Evolutionary conservation across 2,329 filamentous ascomycete species (phyloP).

Genomic region (Penicillium sp.): DNA sequence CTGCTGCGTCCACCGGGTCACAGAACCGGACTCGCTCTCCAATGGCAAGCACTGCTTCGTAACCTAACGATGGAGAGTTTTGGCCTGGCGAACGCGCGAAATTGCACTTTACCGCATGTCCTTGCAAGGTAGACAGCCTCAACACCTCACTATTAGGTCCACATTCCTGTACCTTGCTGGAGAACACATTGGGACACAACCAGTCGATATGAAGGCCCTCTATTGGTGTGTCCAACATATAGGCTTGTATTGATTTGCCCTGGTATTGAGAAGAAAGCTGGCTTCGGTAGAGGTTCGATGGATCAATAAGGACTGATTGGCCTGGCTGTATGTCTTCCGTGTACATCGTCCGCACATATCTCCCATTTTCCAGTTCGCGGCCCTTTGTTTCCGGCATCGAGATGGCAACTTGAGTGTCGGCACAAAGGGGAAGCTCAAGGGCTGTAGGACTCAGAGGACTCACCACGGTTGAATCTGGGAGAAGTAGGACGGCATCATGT

Average conservation of each 20-base stretch:
- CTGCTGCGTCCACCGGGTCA: conserved; percentile 55
- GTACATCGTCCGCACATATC: conserved; percentile 17
- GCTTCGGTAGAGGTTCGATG: conserved; percentile 56
- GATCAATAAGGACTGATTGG: conserved; percentile 57
- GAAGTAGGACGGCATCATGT: conserved; percentile 56
- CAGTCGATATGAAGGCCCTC: conserved; percentile 56
- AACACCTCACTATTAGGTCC: conserved; percentile 20
- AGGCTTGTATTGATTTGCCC: conserved; percentile 57
- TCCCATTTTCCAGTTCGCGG: conserved; percentile 9
- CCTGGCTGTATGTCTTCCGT: conserved; percentile 28
- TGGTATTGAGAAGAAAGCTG: conserved; percentile 59
- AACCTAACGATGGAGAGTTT: conserved; percentile 9
- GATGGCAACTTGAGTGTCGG: conserved; percentile 28
- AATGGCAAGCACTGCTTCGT: conserved; percentile 43
- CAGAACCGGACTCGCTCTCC: conserved; percentile 61
- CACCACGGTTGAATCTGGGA: conserved; percentile 60
- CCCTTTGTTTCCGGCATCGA: conserved; percentile 1
- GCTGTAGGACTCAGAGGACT: conserved; percentile 54
- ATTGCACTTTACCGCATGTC: conserved; percentile 30
- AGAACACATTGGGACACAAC: conserved; percentile 52
- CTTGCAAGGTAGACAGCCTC: conserved; percentile 27
- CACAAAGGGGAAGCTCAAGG: conserved; percentile 43
- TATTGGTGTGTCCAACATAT: conserved; percentile 57
- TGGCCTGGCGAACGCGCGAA: conserved; percentile 25
- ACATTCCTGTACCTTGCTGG: conserved; percentile 26